Evolutionary conservation across 108 stramenopile genomes (phyloP).

Genomic region (Chaetoceros muelleri): DNA sequence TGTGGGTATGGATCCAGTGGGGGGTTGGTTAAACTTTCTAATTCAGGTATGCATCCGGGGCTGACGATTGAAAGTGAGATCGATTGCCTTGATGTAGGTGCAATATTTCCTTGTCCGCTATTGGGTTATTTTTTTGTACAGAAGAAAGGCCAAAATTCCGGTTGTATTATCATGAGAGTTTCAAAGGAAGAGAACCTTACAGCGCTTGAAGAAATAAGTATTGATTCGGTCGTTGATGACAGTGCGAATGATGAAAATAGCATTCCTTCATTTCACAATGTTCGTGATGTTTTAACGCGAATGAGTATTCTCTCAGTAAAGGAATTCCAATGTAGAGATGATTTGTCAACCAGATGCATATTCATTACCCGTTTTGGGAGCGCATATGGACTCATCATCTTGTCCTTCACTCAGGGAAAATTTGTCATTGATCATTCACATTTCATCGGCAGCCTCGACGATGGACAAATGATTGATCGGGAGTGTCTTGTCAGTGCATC

Average conservation of each 20-base stretch:
- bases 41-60: slow-evolving; percentile 56
- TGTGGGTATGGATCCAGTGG: slow-evolving; percentile 77
- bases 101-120: slow-evolving; percentile 33
- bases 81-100: slow-evolving; percentile 60
- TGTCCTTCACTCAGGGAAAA: slow-evolving; percentile 11
- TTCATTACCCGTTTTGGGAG: neutral
- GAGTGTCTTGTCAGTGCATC: neutral
- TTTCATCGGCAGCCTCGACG: neutral
- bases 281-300: slow-evolving; percentile 16
- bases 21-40: slow-evolving; percentile 53
- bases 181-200: slow-evolving; percentile 10
- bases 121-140: slow-evolving; percentile 12
- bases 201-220: slow-evolving; percentile 31
- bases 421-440: neutral
- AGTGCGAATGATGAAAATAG: slow-evolving; percentile 4
- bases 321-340: slow-evolving; percentile 14
- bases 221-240: neutral
- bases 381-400: slow-evolving; percentile 21
- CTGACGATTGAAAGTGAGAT: slow-evolving; percentile 53
- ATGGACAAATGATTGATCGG: neutral
- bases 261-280: slow-evolving; percentile 9
- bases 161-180: slow-evolving; percentile 4
- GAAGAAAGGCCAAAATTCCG: neutral
- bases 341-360: neutral
- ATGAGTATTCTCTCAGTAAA: slow-evolving; percentile 18